Conservation (phyloP, 257 asterid genomes). For the Solanum tarijense region DNA sequence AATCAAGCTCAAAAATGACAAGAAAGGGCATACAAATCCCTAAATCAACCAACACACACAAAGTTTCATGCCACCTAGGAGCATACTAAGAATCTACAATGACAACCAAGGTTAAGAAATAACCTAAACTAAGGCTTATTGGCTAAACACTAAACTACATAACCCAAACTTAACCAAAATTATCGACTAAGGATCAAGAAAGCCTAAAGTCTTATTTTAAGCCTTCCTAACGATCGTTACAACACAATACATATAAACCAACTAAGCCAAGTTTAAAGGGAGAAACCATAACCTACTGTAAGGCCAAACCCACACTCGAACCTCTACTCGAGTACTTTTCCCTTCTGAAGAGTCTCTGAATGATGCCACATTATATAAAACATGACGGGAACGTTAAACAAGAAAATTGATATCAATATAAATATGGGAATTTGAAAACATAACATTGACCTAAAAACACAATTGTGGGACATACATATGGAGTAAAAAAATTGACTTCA, state of each 20-base stretch:
- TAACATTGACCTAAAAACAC: not conserved
- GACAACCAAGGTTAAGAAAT: not conserved
- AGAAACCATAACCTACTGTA: not conserved
- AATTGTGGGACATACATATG: not conserved
- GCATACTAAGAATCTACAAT: not conserved
- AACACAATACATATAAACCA: not conserved
- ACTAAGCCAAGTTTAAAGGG: not conserved
- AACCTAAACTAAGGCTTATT: too few relatives aligned
- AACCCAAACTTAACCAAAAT: not conserved
- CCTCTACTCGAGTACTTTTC: not conserved
- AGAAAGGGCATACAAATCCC: not conserved
- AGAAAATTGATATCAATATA: not conserved
- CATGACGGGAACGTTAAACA: not conserved
- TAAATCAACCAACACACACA: not conserved
- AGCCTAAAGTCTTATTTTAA: not conserved
- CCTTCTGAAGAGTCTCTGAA: not conserved
- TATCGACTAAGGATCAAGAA: not conserved
- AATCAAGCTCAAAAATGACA: too few relatives aligned
- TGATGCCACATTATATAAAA: not conserved
- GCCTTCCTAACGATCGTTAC: not conserved
- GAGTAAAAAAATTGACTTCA: not conserved
- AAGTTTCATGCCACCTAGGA: too few relatives aligned
- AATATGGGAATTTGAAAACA: not conserved
- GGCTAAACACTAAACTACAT: not conserved
- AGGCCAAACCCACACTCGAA: not conserved